Conservation (phyloP, 129 eudicot species). For the Arctium minus region DNA sequence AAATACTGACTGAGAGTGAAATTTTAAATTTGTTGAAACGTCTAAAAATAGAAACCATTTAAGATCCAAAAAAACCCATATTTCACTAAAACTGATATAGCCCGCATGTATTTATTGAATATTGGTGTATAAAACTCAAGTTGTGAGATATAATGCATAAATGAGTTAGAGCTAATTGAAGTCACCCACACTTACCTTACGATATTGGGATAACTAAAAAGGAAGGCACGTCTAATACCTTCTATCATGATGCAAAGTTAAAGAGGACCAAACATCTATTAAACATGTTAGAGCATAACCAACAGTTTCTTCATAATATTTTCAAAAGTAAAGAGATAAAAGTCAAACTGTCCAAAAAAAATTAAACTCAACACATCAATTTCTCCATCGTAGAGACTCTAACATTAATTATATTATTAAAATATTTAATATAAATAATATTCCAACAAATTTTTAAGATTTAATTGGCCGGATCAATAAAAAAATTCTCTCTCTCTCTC, state of each 20-base stretch:
- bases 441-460: neutral
- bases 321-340: no score
- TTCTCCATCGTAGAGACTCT: no score
- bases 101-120: neutral
- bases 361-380: neutral
- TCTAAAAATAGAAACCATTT: no score
- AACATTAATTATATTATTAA: neutral
- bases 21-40: neutral
- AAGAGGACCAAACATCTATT: neutral
- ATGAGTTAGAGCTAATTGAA: no score
- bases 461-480: neutral
- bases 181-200: neutral
- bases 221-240: neutral
- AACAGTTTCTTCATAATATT: neutral
- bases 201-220: neutral
- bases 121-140: neutral
- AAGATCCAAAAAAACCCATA: neutral
- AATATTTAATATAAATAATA: no score
- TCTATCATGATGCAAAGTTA: neutral
- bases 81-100: neutral
- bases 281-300: neutral
- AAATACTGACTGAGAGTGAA: neutral
- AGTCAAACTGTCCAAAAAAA: no score
- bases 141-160: neutral
- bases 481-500: no score